Evolutionary conservation across 1,139 yeast genomes (phyloP).

Genomic region (Meyerozyma guilliermondii): DNA sequence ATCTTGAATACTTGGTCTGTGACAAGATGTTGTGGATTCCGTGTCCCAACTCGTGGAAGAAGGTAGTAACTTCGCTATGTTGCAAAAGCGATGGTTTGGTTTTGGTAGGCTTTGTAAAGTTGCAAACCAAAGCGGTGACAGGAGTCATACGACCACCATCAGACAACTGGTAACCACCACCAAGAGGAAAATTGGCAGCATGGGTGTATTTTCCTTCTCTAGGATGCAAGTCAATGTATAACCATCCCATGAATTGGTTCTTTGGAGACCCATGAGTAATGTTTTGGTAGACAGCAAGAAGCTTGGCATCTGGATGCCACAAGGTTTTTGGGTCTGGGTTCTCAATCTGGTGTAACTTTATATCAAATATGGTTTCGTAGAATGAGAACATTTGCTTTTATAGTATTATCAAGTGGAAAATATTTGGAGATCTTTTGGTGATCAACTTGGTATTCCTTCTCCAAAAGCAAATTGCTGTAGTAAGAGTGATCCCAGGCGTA

Average conservation of each 20-base stretch:
- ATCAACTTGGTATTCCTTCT: conserved; percentile 67
- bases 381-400: conserved; percentile 62
- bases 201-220: conserved; percentile 83
- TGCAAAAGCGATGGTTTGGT: conserved; percentile 71
- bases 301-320: conserved; percentile 81
- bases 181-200: conserved; percentile 75
- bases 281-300: conserved; percentile 67
- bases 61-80: conserved; percentile 75
- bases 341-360: conserved; percentile 55
- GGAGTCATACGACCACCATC: conserved; percentile 57
- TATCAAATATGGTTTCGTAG: conserved; percentile 62
- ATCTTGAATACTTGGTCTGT: conserved; percentile 56
- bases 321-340: conserved; percentile 23
- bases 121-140: conserved; percentile 76
- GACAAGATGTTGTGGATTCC: conserved; percentile 80
- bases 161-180: conserved; percentile 52
- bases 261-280: conserved; percentile 31
- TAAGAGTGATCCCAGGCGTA: conserved; percentile 73
- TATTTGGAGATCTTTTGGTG: conserved; percentile 68
- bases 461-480: conserved; percentile 60
- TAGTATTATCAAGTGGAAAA: conserved; percentile 69
- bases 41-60: conserved; percentile 88
- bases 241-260: conserved; percentile 70
- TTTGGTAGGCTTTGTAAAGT: conserved; percentile 71
- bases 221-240: conserved; percentile 79